A percentile compares a stretch with the other conserved stretches of the same genome.
Evolutionary conservation across 2,329 filamentous ascomycete species (phyloP).

Genomic region (Samsoniella hepiali): DNA sequence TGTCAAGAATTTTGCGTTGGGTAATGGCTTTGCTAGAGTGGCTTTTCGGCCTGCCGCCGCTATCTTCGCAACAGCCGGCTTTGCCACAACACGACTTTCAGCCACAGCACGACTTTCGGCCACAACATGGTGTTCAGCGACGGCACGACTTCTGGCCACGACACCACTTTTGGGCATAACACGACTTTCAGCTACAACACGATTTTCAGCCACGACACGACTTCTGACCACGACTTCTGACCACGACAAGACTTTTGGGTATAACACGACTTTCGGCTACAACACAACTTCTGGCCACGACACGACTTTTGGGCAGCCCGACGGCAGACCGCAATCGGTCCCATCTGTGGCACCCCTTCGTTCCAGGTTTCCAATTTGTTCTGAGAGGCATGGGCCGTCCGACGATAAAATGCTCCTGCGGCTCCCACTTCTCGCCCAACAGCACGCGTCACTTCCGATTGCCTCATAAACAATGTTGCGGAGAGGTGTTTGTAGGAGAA

Average conservation of each 20-base stretch:
- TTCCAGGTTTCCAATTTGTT: not conserved
- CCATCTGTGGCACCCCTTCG: not conserved
- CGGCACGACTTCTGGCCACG: too few relatives aligned
- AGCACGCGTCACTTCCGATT: not conserved
- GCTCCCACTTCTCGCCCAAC: not conserved
- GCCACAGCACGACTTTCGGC: too few relatives aligned
- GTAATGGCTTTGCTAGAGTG: not conserved
- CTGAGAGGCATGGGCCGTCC: not conserved
- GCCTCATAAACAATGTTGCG: not conserved
- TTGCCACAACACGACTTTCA: not conserved
- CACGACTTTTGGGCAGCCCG: not conserved
- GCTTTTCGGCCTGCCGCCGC: not conserved
- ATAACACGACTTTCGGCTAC: not conserved
- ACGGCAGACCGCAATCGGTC: not conserved
- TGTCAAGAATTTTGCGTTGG: not conserved
- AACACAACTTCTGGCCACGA: too few relatives aligned
- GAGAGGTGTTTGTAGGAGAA: not conserved
- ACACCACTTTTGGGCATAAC: too few relatives aligned
- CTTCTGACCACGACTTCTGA: too few relatives aligned
- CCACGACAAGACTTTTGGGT: too few relatives aligned
- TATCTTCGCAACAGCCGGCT: not conserved
- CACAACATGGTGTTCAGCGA: too few relatives aligned
- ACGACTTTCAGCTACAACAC: too few relatives aligned
- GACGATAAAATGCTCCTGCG: not conserved
- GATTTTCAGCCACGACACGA: too few relatives aligned